phyloP scores from a whole-genome alignment of 2,329 filamentous ascomycete genomes.

The Ascomycota sp. region DNA sequence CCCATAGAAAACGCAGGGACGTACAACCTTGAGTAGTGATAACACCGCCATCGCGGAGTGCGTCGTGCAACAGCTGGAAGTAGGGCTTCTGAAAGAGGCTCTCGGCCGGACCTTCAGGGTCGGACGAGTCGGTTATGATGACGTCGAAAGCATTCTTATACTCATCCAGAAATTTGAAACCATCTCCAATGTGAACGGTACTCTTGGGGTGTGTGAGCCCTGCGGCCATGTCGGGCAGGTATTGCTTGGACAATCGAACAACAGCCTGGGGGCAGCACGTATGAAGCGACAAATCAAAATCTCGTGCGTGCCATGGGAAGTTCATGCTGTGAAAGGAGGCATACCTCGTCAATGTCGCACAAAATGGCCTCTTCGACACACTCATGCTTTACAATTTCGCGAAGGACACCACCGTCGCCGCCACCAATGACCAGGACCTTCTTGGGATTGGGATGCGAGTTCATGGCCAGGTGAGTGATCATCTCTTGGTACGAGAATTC shows the following conservation, averaged over 20 bases:
- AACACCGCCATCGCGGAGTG: conserved; percentile 84
- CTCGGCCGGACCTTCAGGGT: conserved; percentile 93
- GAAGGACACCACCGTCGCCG: conserved; percentile 90
- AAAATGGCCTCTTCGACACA: conserved; percentile 88
- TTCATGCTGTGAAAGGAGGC: conserved; percentile 9
- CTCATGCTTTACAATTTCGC: conserved; percentile 98
- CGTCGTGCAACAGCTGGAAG: conserved; percentile 81
- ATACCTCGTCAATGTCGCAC: conserved; percentile 91
- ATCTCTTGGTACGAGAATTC: conserved; percentile 99
- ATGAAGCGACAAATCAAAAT: no score
- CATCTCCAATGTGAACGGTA: conserved; percentile 83
- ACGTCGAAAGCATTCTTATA: conserved; percentile 97
- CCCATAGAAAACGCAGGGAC: conserved; percentile 42
- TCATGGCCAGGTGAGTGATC: conserved; percentile 97
- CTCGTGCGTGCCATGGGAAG: no score
- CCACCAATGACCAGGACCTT: conserved; percentile 96
- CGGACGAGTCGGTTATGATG: conserved; percentile 97
- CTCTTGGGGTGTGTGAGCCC: conserved; percentile 89
- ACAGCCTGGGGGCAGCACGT: conserved; percentile 40
- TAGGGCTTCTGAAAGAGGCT: conserved; percentile 96
- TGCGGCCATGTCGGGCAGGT: conserved; percentile 81
- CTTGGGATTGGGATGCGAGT: conserved; percentile 95
- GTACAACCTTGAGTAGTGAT: conserved; percentile 99
- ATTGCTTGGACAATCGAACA: conserved; percentile 95
- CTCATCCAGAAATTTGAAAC: conserved; percentile 95